These are phyloP conservation scores for Picochlorum sp. DNA, from an alignment of 139 green algal species.

Conservation along the genomic window DNA sequence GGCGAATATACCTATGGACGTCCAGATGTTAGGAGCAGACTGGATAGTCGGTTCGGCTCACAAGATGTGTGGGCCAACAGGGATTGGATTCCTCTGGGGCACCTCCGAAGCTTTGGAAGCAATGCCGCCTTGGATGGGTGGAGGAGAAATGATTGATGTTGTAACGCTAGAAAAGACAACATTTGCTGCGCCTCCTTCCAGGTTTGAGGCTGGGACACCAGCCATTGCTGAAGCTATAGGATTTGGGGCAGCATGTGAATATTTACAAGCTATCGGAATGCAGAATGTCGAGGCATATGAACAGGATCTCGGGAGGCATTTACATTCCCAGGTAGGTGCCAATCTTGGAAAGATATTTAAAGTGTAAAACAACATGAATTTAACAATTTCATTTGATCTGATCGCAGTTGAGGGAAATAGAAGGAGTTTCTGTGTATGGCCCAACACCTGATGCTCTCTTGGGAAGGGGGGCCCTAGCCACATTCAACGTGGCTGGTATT, in stretches of 20 bases:
- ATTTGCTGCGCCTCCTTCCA: slow-evolving; percentile 74
- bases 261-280: slow-evolving; percentile 63
- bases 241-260: slow-evolving; percentile 64
- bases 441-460: slow-evolving; percentile 34
- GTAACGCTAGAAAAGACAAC: slow-evolving; percentile 88
- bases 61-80: slow-evolving; percentile 95
- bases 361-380: not conserved
- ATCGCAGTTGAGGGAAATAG: not conserved
- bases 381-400: not conserved
- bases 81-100: slow-evolving; percentile 97
- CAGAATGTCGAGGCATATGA: slow-evolving; percentile 62
- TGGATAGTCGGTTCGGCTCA: slow-evolving; percentile 90
- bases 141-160: slow-evolving; percentile 97
- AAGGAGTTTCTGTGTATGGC: slow-evolving; percentile 77
- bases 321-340: slow-evolving; percentile 52
- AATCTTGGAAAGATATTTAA: not conserved
- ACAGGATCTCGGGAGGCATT: slow-evolving; percentile 64
- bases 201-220: slow-evolving; percentile 96
- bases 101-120: slow-evolving; percentile 61
- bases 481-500: slow-evolving; percentile 94
- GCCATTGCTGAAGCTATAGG: slow-evolving; percentile 78
- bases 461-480: slow-evolving; percentile 63
- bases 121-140: slow-evolving; percentile 94
- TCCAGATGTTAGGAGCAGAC: slow-evolving; percentile 79
- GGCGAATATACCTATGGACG: slow-evolving; percentile 90